phyloP scores from a whole-genome alignment of 1,284 basidiomycete species.

The Sphagnurus paluster region DNA sequence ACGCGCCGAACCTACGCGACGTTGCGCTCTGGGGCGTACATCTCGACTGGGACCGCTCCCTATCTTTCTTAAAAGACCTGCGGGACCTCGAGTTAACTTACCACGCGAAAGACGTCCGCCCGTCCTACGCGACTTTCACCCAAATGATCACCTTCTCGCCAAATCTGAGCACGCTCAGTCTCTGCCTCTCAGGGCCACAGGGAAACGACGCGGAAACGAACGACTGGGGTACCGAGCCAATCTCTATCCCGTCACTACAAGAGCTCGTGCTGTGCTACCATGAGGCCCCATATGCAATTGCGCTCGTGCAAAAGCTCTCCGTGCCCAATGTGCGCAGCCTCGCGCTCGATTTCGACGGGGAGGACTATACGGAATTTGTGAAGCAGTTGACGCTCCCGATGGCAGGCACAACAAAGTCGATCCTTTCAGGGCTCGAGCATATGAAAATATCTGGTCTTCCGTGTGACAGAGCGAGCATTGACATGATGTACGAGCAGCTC shows the following conservation, averaged over 20 bases:
- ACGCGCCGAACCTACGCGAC: conserved; percentile 49
- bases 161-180: conserved; percentile 44
- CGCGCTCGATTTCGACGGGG: conserved; percentile 50
- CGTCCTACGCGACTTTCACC: conserved; percentile 48
- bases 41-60: conserved; percentile 54
- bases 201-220: conserved; percentile 30
- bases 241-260: conserved; percentile 48
- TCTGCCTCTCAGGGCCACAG: conserved; percentile 54
- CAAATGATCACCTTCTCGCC: conserved; percentile 50
- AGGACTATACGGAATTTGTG: conserved; percentile 49
- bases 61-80: conserved; percentile 41
- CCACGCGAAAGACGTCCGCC: conserved; percentile 57
- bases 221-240: conserved; percentile 30
- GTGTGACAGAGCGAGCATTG: conserved; percentile 33
- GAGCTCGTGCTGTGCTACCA: conserved; percentile 50
- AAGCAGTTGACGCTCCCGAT: conserved; percentile 37
- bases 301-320: conserved; percentile 48
- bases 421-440: conserved; percentile 44
- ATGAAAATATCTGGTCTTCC: conserved; percentile 51
- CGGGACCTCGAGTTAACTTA: conserved; percentile 55
- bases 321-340: conserved; percentile 49
- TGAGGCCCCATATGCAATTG: conserved; percentile 39
- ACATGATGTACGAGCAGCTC: conserved; percentile 44
- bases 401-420: conserved; percentile 34
- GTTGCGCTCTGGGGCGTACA: conserved; percentile 64